Evolutionary conservation across 371 early-diverging fungal species (phyloP), one percentile per base, ranked within the genome.

Genomic region (Dipsacomyces acuminosporus): DNA sequence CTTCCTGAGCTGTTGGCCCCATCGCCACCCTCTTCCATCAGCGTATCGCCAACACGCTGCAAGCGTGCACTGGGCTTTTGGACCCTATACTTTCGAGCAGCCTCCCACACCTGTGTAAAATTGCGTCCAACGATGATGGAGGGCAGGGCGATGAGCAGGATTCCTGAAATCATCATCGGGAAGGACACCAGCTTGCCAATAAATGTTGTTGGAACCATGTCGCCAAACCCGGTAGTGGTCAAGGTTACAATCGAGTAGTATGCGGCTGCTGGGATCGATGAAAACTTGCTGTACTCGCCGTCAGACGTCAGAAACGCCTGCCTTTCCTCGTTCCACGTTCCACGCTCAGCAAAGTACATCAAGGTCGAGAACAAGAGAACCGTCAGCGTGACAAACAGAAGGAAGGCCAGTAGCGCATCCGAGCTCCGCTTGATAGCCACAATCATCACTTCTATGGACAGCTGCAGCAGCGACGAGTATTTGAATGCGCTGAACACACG

Each of bases 81-180:
- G 20, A 42, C 30, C 25, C 70, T 54, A 36, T 58, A 71, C 54
- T 59, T 66, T 48, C 72, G 66, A 14, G 72, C 72, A n/a, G 82
- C 79, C 54, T 91, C 89, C 89, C 89, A 91, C 19, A 91, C 90
- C 36, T 87, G 75, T 0, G 90, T 88, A 61, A 89, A 91, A 59
- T 90, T 88, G 38, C 91, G 78, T 15, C 91, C 91, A 26, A 91
- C 85, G 61, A 91, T 89, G 51, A 91, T 90, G 25, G 90, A 90
- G 9, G 91, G 91, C 48, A 91, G 56, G 0, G 91, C 89, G 67
- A 91, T 91, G 43, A 90, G 63, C 76, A 91, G 50, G 17, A 91
- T 84, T 45, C 89, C 89, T 44, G 84, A 85, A 76, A 89, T 80
- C 89, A 91, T 90, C 19, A 86, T 85, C 3, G 90, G 89, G 54